These are phyloP conservation scores for Fonsecaea erecta DNA, from an alignment of 2,329 filamentous ascomycete species.

Conservation along the genomic window DNA sequence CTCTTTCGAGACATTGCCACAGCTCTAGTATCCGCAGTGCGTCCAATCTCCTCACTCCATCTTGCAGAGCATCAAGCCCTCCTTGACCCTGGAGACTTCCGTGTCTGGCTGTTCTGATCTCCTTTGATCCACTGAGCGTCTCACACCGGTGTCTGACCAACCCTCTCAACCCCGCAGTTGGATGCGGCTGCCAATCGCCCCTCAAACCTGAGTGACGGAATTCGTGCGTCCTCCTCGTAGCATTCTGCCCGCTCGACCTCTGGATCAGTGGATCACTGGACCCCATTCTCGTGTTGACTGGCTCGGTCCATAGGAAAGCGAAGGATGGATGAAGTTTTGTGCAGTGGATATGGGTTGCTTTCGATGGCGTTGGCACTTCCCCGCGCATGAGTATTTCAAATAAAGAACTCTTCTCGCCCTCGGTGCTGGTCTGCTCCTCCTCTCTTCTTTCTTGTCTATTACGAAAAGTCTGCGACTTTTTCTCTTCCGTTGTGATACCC, in stretches of 20 bases:
- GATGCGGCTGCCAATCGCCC: slow-evolving; percentile 15
- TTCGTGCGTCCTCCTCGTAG: slow-evolving; percentile 10
- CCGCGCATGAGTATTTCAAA: slow-evolving; percentile 35
- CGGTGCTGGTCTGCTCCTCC: slow-evolving; percentile 41
- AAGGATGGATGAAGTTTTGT: slow-evolving; percentile 8
- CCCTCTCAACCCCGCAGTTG: slow-evolving; percentile 16
- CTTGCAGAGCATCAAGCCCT: not conserved
- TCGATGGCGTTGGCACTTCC: slow-evolving; percentile 28
- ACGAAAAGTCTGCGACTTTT: slow-evolving; percentile 7
- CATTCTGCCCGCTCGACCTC: slow-evolving; percentile 12
- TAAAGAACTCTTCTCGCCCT: slow-evolving; percentile 32
- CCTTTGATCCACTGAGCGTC: slow-evolving; percentile 23
- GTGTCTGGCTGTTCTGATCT: slow-evolving; percentile 4
- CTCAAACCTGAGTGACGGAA: slow-evolving; percentile 17
- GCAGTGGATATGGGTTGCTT: slow-evolving; percentile 18
- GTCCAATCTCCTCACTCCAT: slow-evolving; percentile 7
- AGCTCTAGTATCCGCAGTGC: not conserved
- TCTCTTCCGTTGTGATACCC: slow-evolving; percentile 28
- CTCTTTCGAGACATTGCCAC: slow-evolving; percentile 20
- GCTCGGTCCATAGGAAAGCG: slow-evolving; percentile 38
- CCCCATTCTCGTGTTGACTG: slow-evolving; percentile 24
- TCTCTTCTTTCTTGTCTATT: slow-evolving; percentile 42
- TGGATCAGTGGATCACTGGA: slow-evolving; percentile 20
- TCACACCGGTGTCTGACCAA: slow-evolving; percentile 7
- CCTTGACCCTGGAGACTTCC: not conserved